Evolutionary conservation across 139 green algal genomes (phyloP), one percentile per base, ranked within the genome.

Genomic region (Spirogloea muscicola): DNA sequence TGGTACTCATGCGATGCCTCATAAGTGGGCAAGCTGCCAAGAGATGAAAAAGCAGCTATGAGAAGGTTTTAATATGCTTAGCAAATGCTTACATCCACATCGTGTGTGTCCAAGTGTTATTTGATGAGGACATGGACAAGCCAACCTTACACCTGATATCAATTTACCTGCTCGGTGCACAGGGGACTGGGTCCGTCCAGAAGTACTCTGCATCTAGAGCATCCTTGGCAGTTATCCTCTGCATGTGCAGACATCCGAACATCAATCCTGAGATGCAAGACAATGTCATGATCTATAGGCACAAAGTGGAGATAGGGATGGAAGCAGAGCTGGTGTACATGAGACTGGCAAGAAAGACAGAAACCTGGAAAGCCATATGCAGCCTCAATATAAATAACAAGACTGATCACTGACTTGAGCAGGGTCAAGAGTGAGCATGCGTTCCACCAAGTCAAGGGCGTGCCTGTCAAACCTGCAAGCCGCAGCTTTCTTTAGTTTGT

Each of bases 1-100:
- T 84, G 74, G 70, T 62, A 84, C 76, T 84, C 78, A 29, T 84
- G 78, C 1, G 77, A 86, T 0, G 62, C 21, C 59, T 84, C 76
- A 63, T 85, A 73, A 58, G 82, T 60, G 9, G 78, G 78, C 57
- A 84, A 40, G 31, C 51, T 77, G 72, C 39, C 38, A 31, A 78
- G 57, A 37, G 7, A 13, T 33, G 18, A 13, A 42, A 44, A 68
- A 68, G 29, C 41, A 7, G 4, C n/a, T n/a, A n/a, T n/a, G n/a
- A n/a, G n/a, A n/a, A n/a, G n/a, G n/a, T n/a, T n/a, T n/a, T n/a
- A n/a, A n/a, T n/a, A n/a, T n/a, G n/a, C n/a, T n/a, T n/a, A n/a
- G n/a, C n/a, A n/a, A n/a, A n/a, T n/a, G n/a, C n/a, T n/a, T n/a
- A n/a, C n/a, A n/a, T n/a, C n/a, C n/a, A n/a, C n/a, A n/a, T n/a